phyloP scores from a whole-genome alignment of 768 basidiomycete species.

The Lactifluus subvellereus region DNA sequence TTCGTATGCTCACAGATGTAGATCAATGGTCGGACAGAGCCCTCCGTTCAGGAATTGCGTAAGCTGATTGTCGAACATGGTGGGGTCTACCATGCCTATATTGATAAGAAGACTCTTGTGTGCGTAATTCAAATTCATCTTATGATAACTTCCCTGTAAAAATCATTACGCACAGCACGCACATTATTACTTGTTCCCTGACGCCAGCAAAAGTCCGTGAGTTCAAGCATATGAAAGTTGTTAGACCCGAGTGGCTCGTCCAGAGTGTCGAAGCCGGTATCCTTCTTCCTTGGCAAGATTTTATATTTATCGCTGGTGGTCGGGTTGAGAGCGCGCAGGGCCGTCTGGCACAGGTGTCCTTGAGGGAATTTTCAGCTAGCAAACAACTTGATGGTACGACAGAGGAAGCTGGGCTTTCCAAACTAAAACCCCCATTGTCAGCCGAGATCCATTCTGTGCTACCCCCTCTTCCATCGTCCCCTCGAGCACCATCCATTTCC shows the following conservation, averaged over 20 bases:
- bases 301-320: conserved; percentile 49
- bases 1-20: conserved; percentile 29
- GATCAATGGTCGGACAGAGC: conserved; percentile 89
- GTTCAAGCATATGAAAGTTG: conserved; percentile 88
- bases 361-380: conserved; percentile 27
- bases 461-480: conserved; percentile 24
- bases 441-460: not conserved
- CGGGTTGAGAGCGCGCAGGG: conserved; percentile 49
- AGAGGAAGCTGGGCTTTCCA: not conserved
- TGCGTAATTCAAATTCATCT: conserved; percentile 35
- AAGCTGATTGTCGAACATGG: conserved; percentile 78
- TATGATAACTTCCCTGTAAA: not conserved
- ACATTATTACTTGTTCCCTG: conserved; percentile 86
- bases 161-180: conserved; percentile 50
- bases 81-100: conserved; percentile 76
- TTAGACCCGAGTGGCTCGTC: conserved; percentile 80
- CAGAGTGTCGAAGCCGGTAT: conserved; percentile 63
- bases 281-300: conserved; percentile 78
- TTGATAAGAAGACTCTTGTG: conserved; percentile 73
- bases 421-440: not conserved
- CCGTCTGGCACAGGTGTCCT: conserved; percentile 35
- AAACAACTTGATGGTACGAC: conserved; percentile 6
- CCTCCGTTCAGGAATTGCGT: conserved; percentile 80
- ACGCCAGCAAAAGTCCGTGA: conserved; percentile 87
- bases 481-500: conserved; percentile 40